Conservation (phyloP, 2,329 filamentous ascomycete genomes). For the Cladophialophora chaetospira region DNA sequence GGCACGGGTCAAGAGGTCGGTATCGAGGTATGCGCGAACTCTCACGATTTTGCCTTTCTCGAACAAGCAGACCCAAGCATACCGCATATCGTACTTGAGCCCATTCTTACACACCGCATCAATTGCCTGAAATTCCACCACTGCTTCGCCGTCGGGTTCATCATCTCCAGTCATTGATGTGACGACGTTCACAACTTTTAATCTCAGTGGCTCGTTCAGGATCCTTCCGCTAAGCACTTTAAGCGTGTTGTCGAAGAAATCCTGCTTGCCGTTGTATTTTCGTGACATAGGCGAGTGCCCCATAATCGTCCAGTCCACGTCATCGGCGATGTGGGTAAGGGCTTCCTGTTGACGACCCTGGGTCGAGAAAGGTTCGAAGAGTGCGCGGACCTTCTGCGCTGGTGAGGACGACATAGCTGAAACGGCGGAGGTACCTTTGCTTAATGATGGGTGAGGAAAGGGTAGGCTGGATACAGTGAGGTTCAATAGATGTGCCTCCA, state of each 20-base stretch:
- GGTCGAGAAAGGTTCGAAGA: constrained; percentile 10
- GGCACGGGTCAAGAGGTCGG: constrained; percentile 14
- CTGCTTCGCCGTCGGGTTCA: constrained; percentile 6
- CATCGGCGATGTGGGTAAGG: constrained; percentile 6
- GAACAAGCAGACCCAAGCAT: constrained; percentile 21
- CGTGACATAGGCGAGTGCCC: constrained; percentile 21
- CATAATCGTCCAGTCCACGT: constrained; percentile 21
- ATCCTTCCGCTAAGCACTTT: constrained; percentile 15
- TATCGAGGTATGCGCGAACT: constrained; percentile 22
- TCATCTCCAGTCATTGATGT: not conserved
- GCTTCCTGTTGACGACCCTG: constrained; percentile 18
- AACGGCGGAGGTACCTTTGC: not conserved
- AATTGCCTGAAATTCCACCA: constrained; percentile 19
- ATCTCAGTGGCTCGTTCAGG: constrained; percentile 8
- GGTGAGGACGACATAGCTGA: not conserved
- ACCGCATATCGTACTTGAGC: constrained; percentile 21
- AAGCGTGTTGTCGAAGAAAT: constrained; percentile 19
- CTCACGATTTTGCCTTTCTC: constrained; percentile 12
- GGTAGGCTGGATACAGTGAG: not conserved
- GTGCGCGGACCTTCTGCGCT: not conserved
- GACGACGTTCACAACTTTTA: constrained; percentile 7
- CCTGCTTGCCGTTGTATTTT: constrained; percentile 15
- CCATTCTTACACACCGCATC: constrained; percentile 21
- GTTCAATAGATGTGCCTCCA: not conserved
- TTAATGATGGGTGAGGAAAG: no score